phyloP scores from a whole-genome alignment of 306 rosid genomes.

The Cucumis cinereus region DNA sequence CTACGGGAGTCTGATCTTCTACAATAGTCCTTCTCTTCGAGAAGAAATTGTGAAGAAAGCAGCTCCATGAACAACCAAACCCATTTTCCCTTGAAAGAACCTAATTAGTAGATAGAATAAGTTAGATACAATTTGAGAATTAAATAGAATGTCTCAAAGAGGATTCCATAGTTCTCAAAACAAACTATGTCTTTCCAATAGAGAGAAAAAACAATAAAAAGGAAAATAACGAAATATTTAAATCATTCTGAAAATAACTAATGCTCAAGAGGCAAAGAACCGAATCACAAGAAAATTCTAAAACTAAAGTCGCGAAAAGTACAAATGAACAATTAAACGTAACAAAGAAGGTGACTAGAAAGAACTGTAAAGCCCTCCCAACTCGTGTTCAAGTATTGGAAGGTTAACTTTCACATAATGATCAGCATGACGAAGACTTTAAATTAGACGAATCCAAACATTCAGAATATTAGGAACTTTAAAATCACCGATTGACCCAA shows the following conservation, averaged over 20 bases:
- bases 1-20: constrained; percentile 19
- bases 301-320: too few relatives aligned
- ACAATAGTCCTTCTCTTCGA: constrained; percentile 34
- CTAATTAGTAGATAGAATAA: constrained; percentile 23
- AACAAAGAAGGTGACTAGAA: too few relatives aligned
- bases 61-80: constrained; percentile 59
- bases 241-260: not conserved
- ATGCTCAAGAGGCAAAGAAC: too few relatives aligned
- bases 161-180: not conserved
- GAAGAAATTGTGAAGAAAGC: constrained; percentile 38
- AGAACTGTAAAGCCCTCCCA: too few relatives aligned
- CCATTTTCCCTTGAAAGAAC: constrained; percentile 88
- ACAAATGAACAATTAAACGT: too few relatives aligned
- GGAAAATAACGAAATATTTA: not conserved
- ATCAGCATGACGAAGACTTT: too few relatives aligned
- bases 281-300: too few relatives aligned
- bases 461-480: too few relatives aligned
- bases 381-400: too few relatives aligned
- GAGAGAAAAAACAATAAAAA: not conserved
- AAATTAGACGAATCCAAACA: too few relatives aligned
- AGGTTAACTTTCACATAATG: too few relatives aligned
- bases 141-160: not conserved
- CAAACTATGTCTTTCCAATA: not conserved
- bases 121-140: not conserved
- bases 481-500: too few relatives aligned